Base-by-base conservation (phyloP, 495 filamentous ascomycete species). In the Tuber calosporum region DNA sequence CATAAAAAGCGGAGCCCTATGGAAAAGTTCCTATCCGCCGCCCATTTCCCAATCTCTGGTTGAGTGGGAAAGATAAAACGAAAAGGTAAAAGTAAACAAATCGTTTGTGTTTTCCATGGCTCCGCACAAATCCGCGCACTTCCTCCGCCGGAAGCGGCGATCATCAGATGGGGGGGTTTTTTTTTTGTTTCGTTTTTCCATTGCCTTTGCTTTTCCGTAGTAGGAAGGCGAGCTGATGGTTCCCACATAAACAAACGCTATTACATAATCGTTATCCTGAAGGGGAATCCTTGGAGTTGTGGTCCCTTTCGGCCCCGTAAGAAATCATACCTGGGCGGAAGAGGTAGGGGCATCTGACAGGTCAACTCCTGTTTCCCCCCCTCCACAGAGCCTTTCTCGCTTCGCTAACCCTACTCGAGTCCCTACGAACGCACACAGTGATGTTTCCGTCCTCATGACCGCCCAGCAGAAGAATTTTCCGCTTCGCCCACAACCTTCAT, bases 391-490 rank as follows among this genome's bases (percentile, higher is more conserved):
- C 53, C 53, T 62, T 34, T 30, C 53, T 77, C 41, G 69, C 75
- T 73, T 77, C 74, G 26, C 53, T 62, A 15, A 62, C 53, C 53
- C 53, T 62, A n/a, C n/a, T n/a, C n/a, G n/a, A n/a, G n/a, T n/a
- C 4, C 13, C 53, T 62, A 7, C 73, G 66, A 73, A 53, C 58
- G 48, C 74, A 70, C 62, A 41, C 76, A 77, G 77, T 34, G 30
- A 70, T 68, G 66, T 77, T 73, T 77, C 74, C 58, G 77, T 77
- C 74, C 76, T 70, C 76, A 77, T 77, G 74, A 77, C 68, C 76
- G 67, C 72, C 68, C 68, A 78, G 70, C 68, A 70, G 77, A 78
- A 77, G 42, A 73, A 78, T 78, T 78, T 73, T 78, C 75, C 76
- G 68, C 75, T 74, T 74, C 67, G 36, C 71, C 75, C 71, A 78